These are phyloP conservation scores for Tricholoma bakamatsutake DNA, from an alignment of 768 basidiomycete species.

Conservation along the genomic window DNA sequence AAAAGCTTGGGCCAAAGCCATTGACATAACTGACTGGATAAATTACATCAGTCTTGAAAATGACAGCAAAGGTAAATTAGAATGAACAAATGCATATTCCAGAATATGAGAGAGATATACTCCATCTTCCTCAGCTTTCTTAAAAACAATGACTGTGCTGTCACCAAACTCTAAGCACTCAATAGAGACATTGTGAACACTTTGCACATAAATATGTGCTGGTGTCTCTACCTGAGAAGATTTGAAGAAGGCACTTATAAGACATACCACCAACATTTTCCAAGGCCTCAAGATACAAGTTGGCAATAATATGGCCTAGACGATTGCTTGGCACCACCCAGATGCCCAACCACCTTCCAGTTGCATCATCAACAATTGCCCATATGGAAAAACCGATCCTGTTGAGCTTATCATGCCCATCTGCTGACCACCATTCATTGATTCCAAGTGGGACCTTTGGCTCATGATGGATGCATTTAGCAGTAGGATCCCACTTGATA, in stretches of 20 bases:
- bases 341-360: slow-evolving; percentile 2
- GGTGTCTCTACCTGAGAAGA: slow-evolving; percentile 14
- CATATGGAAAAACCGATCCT: slow-evolving; percentile 35
- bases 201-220: slow-evolving; percentile 25
- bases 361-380: slow-evolving; percentile 8
- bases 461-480: background rate
- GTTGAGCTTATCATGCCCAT: slow-evolving; percentile 33
- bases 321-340: slow-evolving; percentile 10
- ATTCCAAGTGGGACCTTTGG: background rate
- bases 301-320: slow-evolving; percentile 2
- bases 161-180: slow-evolving; percentile 29
- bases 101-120: slow-evolving; percentile 18
- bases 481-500: slow-evolving; percentile 1
- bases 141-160: slow-evolving; percentile 19
- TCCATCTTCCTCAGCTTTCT: slow-evolving; percentile 16
- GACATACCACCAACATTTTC: slow-evolving; percentile 24
- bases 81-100: slow-evolving; percentile 22
- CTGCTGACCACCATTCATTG: background rate
- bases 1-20: too few relatives aligned
- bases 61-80: background rate
- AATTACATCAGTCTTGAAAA: background rate
- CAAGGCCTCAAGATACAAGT: slow-evolving; percentile 24
- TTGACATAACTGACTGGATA: background rate
- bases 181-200: slow-evolving; percentile 28
- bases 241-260: background rate